Evolutionary conservation across 179 eudicot genomes (phyloP).

Genomic region (Vitellaria paradoxa): DNA sequence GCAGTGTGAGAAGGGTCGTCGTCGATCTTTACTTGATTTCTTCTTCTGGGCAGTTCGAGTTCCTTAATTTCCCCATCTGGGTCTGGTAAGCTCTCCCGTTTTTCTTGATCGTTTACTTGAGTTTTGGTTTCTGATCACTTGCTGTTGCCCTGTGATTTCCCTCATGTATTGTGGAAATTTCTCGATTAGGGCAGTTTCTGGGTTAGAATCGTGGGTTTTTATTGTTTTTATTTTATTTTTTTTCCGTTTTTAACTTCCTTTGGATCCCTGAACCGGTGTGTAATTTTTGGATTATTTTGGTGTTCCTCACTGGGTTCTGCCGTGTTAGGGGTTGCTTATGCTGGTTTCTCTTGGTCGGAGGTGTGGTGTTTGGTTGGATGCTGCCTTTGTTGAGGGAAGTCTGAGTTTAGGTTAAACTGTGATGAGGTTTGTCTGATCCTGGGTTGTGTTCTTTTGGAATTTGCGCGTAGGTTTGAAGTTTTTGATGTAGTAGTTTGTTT

Average conservation of each 20-base stretch:
- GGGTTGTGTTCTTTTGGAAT: not conserved
- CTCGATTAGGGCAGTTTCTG: constrained; percentile 9
- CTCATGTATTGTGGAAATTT: constrained; percentile 6
- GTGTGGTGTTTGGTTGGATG: not conserved
- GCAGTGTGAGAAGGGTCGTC: constrained; percentile 11
- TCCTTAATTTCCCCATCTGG: constrained; percentile 30
- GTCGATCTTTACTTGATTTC: constrained; percentile 27
- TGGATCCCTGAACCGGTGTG: constrained; percentile 10
- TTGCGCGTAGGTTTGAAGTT: not conserved
- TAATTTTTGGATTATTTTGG: not conserved
- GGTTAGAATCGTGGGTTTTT: not conserved
- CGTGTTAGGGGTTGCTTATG: constrained; percentile 16
- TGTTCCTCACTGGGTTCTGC: not conserved
- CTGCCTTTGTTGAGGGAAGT: constrained; percentile 9
- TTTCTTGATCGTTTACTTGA: not conserved
- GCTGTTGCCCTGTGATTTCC: not conserved
- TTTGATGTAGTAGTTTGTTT: constrained; percentile 3
- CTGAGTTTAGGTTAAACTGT: constrained; percentile 10
- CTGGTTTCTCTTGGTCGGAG: not conserved
- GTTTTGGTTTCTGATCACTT: constrained; percentile 9
- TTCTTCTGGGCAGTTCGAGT: constrained; percentile 31
- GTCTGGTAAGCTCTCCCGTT: constrained; percentile 27
- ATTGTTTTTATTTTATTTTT: too few relatives aligned
- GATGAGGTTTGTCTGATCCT: constrained; percentile 17
- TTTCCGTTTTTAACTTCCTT: not conserved